Evolutionary conservation across 1,284 basidiomycete genomes (phyloP), one percentile per base, ranked within the genome.

Genomic region (Phellopilus nigrolimitatus): DNA sequence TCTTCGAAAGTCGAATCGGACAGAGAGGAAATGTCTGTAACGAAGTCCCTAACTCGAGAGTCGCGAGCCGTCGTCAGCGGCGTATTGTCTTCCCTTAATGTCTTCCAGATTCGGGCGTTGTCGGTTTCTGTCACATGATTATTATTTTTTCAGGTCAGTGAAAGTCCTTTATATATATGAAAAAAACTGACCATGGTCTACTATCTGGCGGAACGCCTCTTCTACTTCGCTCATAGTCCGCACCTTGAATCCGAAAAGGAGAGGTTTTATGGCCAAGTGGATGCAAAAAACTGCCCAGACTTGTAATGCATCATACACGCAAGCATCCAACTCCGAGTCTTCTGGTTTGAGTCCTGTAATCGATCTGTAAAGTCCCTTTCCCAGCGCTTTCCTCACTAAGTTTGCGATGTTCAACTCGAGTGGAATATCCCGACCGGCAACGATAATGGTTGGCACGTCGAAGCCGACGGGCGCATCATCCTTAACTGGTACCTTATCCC

Each of bases 241-340:
- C 4, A 37, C 12, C 7, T 24, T 34, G 19, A 50, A 24, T 27
- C 48, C 48, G 22, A 50, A 50, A 12, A 50, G 30, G 30, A 43
- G 28, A 22, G 40, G 27, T 17, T 36, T 31, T 25, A 50, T 50
- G 8, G 48, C 38, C 7, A 36, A 22, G 24, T 42, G 31, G 8
- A 50, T 13, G 21, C 38, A 42, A 17, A 33, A 34, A 34, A 22
- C 21, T 12, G 13, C 22, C 48, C 48, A 50, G 10, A 31, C 21
- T 33, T 50, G 38, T 17, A 40, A 30, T 12, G 38, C 40, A n/a
- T 50, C 48, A 22, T 50, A 40, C 17, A 50, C 24, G 40, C 24
- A 34, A 17, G n/a, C 40, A 17, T 50, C 40, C 24, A 36, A n/a
- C 19, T 24, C 33, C 3, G 31, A 31, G 12, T 19, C 13, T 6